These are phyloP conservation scores for Periconia sp. DNA, from an alignment of 2,329 filamentous ascomycete genomes.

Conservation along the genomic window DNA sequence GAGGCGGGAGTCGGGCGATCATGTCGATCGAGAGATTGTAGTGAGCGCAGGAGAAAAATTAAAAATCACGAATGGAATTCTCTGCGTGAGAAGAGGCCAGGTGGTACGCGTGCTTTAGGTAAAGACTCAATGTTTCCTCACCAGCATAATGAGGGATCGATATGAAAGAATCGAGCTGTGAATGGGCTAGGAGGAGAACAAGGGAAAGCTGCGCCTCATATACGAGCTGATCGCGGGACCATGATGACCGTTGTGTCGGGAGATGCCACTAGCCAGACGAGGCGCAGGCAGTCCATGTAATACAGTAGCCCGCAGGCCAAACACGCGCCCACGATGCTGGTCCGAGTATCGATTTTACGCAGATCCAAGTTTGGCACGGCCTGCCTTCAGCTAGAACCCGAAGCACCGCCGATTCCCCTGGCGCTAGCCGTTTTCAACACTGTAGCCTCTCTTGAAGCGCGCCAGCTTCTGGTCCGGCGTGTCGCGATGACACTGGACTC, in stretches of 20 bases:
- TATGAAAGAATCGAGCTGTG: not conserved
- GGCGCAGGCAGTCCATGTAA: slow-evolving; percentile 10
- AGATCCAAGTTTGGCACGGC: slow-evolving; percentile 7
- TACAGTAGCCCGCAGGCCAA: slow-evolving; percentile 6
- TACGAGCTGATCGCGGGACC: too few relatives aligned
- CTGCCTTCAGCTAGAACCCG: slow-evolving; percentile 5
- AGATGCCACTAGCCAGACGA: not conserved
- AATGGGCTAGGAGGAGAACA: not conserved
- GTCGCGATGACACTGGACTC: too few relatives aligned
- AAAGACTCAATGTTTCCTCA: not conserved
- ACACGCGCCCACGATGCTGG: slow-evolving; percentile 3
- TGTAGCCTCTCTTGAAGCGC: too few relatives aligned
- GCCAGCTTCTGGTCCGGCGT: too few relatives aligned
- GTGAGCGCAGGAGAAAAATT: not conserved
- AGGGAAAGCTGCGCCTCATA: slow-evolving; percentile 5
- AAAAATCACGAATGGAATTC: not conserved
- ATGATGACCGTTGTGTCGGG: not conserved
- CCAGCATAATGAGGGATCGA: slow-evolving; percentile 2
- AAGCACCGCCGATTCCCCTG: slow-evolving; percentile 4
- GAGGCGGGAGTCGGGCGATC: slow-evolving; percentile 13
- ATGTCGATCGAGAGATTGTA: slow-evolving; percentile 3
- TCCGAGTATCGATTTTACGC: not conserved
- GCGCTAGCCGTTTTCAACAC: slow-evolving; percentile 1
- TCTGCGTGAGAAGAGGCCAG: too few relatives aligned
- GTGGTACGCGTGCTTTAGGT: too few relatives aligned